Conservation (phyloP, 768 basidiomycete genomes). For the Fomitopsis pulvina region DNA sequence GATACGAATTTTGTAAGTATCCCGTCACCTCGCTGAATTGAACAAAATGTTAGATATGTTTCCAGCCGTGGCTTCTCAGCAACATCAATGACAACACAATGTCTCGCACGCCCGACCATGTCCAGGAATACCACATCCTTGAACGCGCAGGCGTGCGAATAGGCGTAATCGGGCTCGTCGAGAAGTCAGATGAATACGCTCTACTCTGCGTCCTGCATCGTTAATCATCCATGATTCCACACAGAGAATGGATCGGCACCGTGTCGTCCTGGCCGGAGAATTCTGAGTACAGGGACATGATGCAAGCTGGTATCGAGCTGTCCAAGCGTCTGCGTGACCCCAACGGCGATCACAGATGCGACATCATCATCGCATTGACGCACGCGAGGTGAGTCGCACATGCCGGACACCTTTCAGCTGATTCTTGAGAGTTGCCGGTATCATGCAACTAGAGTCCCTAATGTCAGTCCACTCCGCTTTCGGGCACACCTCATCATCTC, state of each 20-base stretch:
- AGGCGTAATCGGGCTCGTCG: constrained; percentile 83
- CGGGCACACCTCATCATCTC: neutral
- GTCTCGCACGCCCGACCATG: constrained; percentile 48
- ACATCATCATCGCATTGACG: constrained; percentile 80
- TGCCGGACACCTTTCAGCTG: neutral
- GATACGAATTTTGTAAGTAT: constrained; percentile 68
- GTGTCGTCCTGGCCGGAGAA: constrained; percentile 80
- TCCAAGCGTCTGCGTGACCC: constrained; percentile 72
- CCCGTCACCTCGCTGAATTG: neutral
- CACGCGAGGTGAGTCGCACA: constrained; percentile 55
- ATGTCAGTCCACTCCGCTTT: constrained; percentile 18
- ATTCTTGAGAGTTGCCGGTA: neutral
- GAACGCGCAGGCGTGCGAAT: constrained; percentile 66
- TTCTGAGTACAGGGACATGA: constrained; percentile 76
- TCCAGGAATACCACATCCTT: constrained; percentile 58
- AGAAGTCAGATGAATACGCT: constrained; percentile 47
- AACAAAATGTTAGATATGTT: neutral
- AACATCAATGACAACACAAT: constrained; percentile 76
- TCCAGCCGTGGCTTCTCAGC: constrained; percentile 82
- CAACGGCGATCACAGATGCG: constrained; percentile 60
- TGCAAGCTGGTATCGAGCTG: constrained; percentile 59
- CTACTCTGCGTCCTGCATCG: neutral
- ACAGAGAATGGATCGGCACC: constrained; percentile 85
- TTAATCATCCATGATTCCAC: neutral
- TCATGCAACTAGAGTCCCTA: constrained; percentile 22